Conservation (phyloP, 768 basidiomycete genomes). For the Mycena pura region DNA sequence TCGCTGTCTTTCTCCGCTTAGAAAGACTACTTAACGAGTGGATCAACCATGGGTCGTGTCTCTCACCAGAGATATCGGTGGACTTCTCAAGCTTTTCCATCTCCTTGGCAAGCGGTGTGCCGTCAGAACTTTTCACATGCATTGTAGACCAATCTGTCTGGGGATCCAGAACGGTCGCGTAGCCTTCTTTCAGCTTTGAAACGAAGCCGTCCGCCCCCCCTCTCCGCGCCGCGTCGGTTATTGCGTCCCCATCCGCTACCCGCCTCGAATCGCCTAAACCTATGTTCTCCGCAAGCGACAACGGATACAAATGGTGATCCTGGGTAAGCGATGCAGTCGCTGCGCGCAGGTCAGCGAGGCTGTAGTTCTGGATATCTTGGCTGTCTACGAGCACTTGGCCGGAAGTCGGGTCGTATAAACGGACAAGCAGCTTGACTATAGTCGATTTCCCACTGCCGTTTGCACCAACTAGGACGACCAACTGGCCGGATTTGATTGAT, state of each 20-base stretch:
- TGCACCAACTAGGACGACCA: slow-evolving; percentile 63
- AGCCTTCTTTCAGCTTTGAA: slow-evolving; percentile 22
- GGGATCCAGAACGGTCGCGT: slow-evolving; percentile 27
- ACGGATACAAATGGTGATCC: slow-evolving; percentile 54
- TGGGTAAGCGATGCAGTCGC: slow-evolving; percentile 58
- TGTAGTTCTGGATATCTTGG: slow-evolving; percentile 44
- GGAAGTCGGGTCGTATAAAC: slow-evolving; percentile 52
- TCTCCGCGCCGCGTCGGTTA: slow-evolving; percentile 39
- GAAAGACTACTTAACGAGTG: not conserved
- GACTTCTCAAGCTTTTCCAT: slow-evolving; percentile 32
- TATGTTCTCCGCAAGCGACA: slow-evolving; percentile 53
- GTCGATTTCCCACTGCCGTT: slow-evolving; percentile 67
- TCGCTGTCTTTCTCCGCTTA: slow-evolving; percentile 23
- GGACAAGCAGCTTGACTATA: slow-evolving; percentile 55
- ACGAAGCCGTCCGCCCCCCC: slow-evolving; percentile 35
- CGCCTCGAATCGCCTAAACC: slow-evolving; percentile 33
- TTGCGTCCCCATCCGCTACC: slow-evolving; percentile 22
- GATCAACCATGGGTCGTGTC: not conserved
- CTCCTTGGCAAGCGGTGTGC: slow-evolving; percentile 21
- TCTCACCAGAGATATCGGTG: slow-evolving; percentile 27
- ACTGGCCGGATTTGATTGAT: slow-evolving; percentile 50
- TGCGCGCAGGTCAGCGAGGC: slow-evolving; percentile 45
- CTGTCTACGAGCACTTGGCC: slow-evolving; percentile 55
- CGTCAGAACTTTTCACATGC: slow-evolving; percentile 5
- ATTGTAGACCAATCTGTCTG: slow-evolving; percentile 8